Evolutionary conservation across 139 green algal species (phyloP), one percentile per base, ranked within the genome.

Genomic region (Diplosphaera chodatii): DNA sequence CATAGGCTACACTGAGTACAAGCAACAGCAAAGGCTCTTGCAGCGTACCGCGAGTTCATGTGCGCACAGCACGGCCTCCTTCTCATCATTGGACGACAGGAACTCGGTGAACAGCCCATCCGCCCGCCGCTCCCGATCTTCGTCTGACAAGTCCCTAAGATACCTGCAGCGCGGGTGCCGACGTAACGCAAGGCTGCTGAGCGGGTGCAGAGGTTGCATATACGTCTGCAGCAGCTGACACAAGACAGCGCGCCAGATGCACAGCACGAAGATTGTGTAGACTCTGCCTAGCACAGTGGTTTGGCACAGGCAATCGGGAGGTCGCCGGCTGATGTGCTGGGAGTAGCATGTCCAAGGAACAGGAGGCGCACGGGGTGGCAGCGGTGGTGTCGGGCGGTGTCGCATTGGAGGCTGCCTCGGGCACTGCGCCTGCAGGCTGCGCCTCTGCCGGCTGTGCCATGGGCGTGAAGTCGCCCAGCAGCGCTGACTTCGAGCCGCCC

Each of bases 31-130:
- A n/a, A n/a, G n/a, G n/a, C n/a, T n/a, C n/a, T n/a, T n/a, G n/a
- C n/a, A n/a, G n/a, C n/a, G n/a, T 56, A 63, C 67, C 22, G 73
- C 71, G 10, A 88, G 63, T 70, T 88, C 84, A 59, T 82, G 72
- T 20, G 74, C 80, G 33, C 77, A 69, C 22, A 72, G 55, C 33
- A 80, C 55, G 40, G 80, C 82, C 65, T 88, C 84, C 16, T 74
- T 74, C 1, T 83, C 27, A 63, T 82, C 65, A 20, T 48, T 40
- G 31, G 33, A 64, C 27, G 77, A 75, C 29, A 86, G 55, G 71
- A 77, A 89, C 64, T 87, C 83, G 29, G 70, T 74, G 77, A 82
- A 87, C 32, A 88, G 63, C 18, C 68, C 78, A 28, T 69, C 27
- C 23, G 62, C 70, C 18, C 23, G 25, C n/a, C 3, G 25, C 33